A percentile compares a stretch with the other conserved stretches of the same genome.
These are phyloP conservation scores for Emericellopsis terricola DNA, from an alignment of 495 filamentous ascomycete species.

Conservation along the genomic window DNA sequence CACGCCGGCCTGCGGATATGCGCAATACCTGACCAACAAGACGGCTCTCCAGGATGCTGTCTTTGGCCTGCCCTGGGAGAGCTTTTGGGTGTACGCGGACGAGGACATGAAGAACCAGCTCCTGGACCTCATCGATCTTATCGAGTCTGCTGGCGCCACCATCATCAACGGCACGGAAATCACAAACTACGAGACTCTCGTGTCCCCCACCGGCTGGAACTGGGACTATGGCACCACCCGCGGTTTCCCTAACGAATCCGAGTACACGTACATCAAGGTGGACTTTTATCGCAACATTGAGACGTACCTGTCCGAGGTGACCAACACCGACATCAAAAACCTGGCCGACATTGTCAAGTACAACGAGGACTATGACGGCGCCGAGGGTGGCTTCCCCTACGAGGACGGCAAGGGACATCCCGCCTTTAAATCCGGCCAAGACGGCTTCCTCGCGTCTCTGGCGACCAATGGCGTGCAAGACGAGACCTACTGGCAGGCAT, in stretches of 20 bases:
- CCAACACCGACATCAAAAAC: constrained; percentile 41
- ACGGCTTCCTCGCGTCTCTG: constrained; percentile 43
- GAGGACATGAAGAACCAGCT: constrained; percentile 32
- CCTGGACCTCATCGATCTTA: constrained; percentile 30
- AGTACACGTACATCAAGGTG: constrained; percentile 53
- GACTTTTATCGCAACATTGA: constrained; percentile 65
- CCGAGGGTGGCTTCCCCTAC: constrained; percentile 49
- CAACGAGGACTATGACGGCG: constrained; percentile 45
- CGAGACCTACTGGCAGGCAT: constrained; percentile 45
- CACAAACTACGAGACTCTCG: constrained; percentile 38
- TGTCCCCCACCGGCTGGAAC: constrained; percentile 46
- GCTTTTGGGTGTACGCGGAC: constrained; percentile 44
- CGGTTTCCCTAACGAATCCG: constrained; percentile 48
- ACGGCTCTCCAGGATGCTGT: constrained; percentile 36
- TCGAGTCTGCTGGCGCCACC: constrained; percentile 42
- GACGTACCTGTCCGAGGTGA: constrained; percentile 43
- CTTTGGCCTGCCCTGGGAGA: constrained; percentile 55
- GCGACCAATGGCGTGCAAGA: constrained; percentile 42
- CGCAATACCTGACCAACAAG: constrained; percentile 32
- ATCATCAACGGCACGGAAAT: constrained; percentile 56
- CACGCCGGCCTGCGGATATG: constrained; percentile 34
- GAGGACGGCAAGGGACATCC: constrained; percentile 31
- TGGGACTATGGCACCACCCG: constrained; percentile 51
- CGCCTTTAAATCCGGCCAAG: constrained; percentile 54
- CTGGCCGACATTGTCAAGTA: constrained; percentile 52